Conservation (phyloP, 1,139 yeast species). For the Debaryomyces udenii region DNA sequence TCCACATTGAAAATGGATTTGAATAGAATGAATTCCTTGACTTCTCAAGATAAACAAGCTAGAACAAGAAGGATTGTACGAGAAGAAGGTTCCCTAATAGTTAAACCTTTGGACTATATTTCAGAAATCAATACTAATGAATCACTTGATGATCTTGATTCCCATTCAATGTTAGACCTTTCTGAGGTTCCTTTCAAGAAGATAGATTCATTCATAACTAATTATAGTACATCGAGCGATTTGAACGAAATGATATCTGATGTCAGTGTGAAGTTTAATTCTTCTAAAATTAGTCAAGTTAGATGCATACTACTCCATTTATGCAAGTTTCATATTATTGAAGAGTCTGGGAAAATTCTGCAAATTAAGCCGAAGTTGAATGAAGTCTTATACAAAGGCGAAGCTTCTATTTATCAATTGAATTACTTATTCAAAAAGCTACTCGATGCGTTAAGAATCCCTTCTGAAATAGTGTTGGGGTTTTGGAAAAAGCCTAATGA, state of each 20-base stretch:
- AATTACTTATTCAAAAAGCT: slow-evolving; percentile 76
- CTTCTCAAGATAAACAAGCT: slow-evolving; percentile 66
- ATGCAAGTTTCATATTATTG: slow-evolving; percentile 42
- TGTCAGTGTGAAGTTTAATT: slow-evolving; percentile 43
- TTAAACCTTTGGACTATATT: slow-evolving; percentile 70
- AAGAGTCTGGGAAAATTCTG: slow-evolving; percentile 40
- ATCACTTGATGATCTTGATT: slow-evolving; percentile 30
- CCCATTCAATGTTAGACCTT: slow-evolving; percentile 22
- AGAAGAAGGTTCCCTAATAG: slow-evolving; percentile 61
- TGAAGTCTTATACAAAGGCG: slow-evolving; percentile 41
- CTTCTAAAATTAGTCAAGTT: slow-evolving; percentile 39
- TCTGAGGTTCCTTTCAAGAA: slow-evolving; percentile 24
- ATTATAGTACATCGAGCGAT: slow-evolving; percentile 34
- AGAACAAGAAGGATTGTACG: slow-evolving; percentile 73
- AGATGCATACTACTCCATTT: slow-evolving; percentile 45
- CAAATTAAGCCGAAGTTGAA: slow-evolving; percentile 45
- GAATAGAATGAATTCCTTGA: slow-evolving; percentile 74
- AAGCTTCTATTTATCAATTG: slow-evolving; percentile 68
- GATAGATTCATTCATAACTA: slow-evolving; percentile 36
- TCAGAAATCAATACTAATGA: slow-evolving; percentile 54
- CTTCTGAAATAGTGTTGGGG: slow-evolving; percentile 78
- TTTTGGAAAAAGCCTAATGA: slow-evolving; percentile 79
- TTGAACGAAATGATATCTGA: slow-evolving; percentile 51
- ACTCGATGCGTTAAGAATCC: slow-evolving; percentile 69
- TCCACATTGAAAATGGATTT: slow-evolving; percentile 54